Conservation (phyloP, 495 filamentous ascomycete species). For the Parathielavia hyrcaniae region DNA sequence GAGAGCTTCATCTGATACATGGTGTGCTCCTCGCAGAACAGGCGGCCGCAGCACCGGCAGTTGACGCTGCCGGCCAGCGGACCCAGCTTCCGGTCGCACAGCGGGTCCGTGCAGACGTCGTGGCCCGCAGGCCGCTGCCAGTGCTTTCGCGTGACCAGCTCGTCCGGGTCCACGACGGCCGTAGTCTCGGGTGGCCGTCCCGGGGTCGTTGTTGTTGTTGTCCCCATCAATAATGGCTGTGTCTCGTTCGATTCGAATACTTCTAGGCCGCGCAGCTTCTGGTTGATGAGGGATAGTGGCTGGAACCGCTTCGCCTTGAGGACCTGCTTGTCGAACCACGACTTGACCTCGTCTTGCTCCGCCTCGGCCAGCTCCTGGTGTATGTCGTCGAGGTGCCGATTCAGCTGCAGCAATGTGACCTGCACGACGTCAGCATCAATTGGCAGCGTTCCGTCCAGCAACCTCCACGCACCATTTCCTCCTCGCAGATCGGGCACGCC, state of each 20-base stretch:
- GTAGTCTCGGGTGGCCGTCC: slow-evolving; percentile 32
- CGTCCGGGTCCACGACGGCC: slow-evolving; percentile 78
- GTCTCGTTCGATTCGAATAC: slow-evolving; percentile 93
- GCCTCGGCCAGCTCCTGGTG: slow-evolving; percentile 91
- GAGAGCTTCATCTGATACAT: slow-evolving; percentile 99
- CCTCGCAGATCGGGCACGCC: slow-evolving; percentile 90
- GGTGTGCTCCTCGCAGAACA: slow-evolving; percentile 97
- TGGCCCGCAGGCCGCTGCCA: slow-evolving; percentile 73
- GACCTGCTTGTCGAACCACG: slow-evolving; percentile 96
- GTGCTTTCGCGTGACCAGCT: slow-evolving; percentile 77
- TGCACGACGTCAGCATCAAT: slow-evolving; percentile 27
- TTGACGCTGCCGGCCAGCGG: slow-evolving; percentile 78
- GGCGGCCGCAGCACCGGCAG: slow-evolving; percentile 81
- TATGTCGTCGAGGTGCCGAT: slow-evolving; percentile 89
- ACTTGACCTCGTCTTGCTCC: slow-evolving; percentile 94
- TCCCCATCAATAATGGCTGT: slow-evolving; percentile 22
- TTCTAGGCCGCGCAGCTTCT: slow-evolving; percentile 94
- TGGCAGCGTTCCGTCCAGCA: too few relatives aligned
- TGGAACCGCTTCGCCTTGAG: slow-evolving; percentile 94
- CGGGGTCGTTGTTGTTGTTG: slow-evolving; percentile 28
- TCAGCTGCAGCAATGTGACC: slow-evolving; percentile 88
- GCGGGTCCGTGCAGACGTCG: slow-evolving; percentile 80
- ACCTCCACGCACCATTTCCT: slow-evolving; percentile 67
- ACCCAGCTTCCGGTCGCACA: slow-evolving; percentile 72
- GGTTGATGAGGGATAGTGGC: slow-evolving; percentile 74